Percentiles rank a stretch among this genome's conserved stretches.
These are phyloP conservation scores for Phytophthora melonis DNA, from an alignment of 352 stramenopile genomes.

Conservation along the genomic window DNA sequence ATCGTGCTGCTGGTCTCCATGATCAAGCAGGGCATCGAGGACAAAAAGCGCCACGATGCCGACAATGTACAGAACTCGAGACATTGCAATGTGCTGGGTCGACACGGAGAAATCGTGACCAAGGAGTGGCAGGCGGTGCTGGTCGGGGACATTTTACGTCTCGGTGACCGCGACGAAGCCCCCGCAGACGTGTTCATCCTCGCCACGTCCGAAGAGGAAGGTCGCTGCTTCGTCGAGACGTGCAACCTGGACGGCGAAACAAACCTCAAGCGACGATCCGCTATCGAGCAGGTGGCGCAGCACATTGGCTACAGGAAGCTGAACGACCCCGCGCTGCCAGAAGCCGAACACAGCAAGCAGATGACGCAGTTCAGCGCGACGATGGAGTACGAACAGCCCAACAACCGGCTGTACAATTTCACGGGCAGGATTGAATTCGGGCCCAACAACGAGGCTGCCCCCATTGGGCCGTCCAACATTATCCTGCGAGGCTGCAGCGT, in stretches of 20 bases:
- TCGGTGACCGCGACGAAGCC: constrained; percentile 65
- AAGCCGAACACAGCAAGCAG: constrained; percentile 48
- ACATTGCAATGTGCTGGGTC: constrained; percentile 55
- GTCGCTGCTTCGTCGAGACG: constrained; percentile 93
- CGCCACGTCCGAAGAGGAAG: constrained; percentile 78
- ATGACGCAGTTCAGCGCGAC: constrained; percentile 49
- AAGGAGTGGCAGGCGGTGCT: constrained; percentile 80
- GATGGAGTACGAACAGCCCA: constrained; percentile 83
- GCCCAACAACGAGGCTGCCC: constrained; percentile 44
- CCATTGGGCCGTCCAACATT: constrained; percentile 77
- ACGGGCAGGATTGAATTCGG: constrained; percentile 54
- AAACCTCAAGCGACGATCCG: constrained; percentile 90
- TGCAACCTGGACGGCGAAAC: constrained; percentile 95
- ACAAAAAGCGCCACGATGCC: constrained; percentile 78
- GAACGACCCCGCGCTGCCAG: constrained; percentile 54
- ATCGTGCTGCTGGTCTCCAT: constrained; percentile 84
- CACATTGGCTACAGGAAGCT: constrained; percentile 67
- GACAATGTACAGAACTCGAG: constrained; percentile 74
- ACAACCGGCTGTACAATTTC: constrained; percentile 83
- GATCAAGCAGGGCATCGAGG: constrained; percentile 82
- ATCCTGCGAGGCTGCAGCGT: constrained; percentile 86
- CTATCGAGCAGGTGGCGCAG: constrained; percentile 63
- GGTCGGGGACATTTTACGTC: constrained; percentile 73
- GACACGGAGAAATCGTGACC: constrained; percentile 47
- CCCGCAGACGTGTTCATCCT: constrained; percentile 79